A percentile compares a stretch with the other conserved stretches of the same genome.
These are phyloP conservation scores for Sclerotinia sclerotiorum DNA, from an alignment of 2,329 filamentous ascomycete genomes.

Conservation along the genomic window DNA sequence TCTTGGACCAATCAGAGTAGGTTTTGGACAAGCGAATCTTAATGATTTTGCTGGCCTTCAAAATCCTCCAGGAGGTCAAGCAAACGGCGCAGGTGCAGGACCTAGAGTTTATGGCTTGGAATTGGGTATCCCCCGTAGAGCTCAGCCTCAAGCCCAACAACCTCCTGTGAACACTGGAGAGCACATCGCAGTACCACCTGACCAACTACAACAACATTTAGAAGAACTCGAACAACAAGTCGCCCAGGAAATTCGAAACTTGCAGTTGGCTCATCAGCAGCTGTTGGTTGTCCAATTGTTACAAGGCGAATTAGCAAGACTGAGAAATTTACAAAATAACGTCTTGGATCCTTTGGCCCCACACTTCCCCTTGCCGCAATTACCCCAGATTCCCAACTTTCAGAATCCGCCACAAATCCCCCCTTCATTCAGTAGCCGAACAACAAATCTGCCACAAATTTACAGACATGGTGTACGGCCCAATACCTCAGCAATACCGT, in stretches of 20 bases:
- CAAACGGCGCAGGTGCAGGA: conserved; percentile 33
- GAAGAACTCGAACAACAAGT: conserved; percentile 67
- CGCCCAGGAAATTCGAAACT: conserved; percentile 61
- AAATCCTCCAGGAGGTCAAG: conserved; percentile 44
- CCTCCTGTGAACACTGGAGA: background rate
- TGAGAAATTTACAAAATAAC: conserved; percentile 48
- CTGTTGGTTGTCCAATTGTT: conserved; percentile 66
- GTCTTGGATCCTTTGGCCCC: conserved; percentile 29
- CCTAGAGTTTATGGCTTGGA: conserved; percentile 41
- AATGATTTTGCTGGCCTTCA: conserved; percentile 66
- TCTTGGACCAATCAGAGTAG: conserved; percentile 71
- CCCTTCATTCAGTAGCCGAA: conserved; percentile 5
- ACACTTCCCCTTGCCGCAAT: conserved; percentile 36
- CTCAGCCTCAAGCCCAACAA: conserved; percentile 31
- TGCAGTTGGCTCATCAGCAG: conserved; percentile 66
- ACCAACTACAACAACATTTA: conserved; percentile 58
- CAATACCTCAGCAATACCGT: conserved; percentile 53
- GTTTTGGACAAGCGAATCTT: conserved; percentile 66
- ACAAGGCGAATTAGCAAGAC: conserved; percentile 64
- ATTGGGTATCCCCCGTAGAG: conserved; percentile 38
- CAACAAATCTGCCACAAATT: conserved; percentile 29
- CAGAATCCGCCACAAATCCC: conserved; percentile 17
- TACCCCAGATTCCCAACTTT: conserved; percentile 25
- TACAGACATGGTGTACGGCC: conserved; percentile 49
- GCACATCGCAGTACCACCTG: conserved; percentile 21